These are phyloP conservation scores for Scenedesmus sp. DNA, from an alignment of 163 green algal genomes.

Conservation along the genomic window DNA sequence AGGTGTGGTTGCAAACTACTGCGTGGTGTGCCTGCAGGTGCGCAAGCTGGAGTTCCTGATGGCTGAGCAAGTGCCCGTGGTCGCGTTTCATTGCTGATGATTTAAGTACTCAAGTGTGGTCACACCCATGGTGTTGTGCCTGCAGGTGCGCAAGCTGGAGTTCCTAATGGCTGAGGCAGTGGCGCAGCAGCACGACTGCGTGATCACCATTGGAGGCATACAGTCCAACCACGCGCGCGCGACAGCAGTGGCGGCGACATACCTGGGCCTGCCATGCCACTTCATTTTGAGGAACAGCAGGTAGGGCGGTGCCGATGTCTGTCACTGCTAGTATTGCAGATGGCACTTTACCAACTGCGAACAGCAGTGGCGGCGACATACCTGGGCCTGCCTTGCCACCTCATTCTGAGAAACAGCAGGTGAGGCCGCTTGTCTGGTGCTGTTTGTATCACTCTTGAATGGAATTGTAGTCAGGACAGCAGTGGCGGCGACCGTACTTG, in stretches of 20 bases:
- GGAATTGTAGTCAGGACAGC: too few relatives aligned
- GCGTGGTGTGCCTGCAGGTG: conserved; percentile 68
- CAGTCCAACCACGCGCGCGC: conserved; percentile 93
- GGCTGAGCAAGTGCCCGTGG: conserved; percentile 61
- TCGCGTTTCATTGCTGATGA: too few relatives aligned
- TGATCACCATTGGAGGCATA: conserved; percentile 92
- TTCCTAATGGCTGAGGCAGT: conserved; percentile 92
- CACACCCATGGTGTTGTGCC: too few relatives aligned
- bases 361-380: conserved; percentile 92
- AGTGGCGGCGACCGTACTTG: too few relatives aligned
- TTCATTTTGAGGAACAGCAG: conserved; percentile 89
- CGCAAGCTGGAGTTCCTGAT: conserved; percentile 97
- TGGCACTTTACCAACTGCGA: too few relatives aligned
- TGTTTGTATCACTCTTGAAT: too few relatives aligned
- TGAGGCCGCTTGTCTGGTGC: too few relatives aligned
- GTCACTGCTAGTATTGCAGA: too few relatives aligned
- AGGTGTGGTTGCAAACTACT: too few relatives aligned
- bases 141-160: conserved; percentile 95
- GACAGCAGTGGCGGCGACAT: conserved; percentile 90
- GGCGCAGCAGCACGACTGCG: conserved; percentile 77
- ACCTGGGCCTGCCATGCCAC: conserved; percentile 87
- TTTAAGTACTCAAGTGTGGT: too few relatives aligned
- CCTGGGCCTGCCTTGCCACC: conserved; percentile 86
- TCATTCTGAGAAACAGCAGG: conserved; percentile 88
- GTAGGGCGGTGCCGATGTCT: too few relatives aligned